Percentiles rank a stretch among this genome's conserved stretches.
phyloP scores from a whole-genome alignment of 2,329 filamentous ascomycete genomes.

The Cladorrhinum sp. region DNA sequence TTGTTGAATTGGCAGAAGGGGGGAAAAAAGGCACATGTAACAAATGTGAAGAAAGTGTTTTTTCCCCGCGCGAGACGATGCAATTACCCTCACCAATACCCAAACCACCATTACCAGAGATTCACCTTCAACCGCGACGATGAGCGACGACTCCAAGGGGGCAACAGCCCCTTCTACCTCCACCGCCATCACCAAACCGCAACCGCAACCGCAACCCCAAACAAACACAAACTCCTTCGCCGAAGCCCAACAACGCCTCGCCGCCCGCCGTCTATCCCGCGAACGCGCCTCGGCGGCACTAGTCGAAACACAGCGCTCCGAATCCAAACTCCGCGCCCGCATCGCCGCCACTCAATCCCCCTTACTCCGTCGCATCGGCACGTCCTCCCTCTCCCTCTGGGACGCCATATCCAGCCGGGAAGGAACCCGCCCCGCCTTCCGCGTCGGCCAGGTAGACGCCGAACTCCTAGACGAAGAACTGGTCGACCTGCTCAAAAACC shows the following conservation, averaged over 20 bases:
- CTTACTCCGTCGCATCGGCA: slow-evolving; percentile 55
- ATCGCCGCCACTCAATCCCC: slow-evolving; percentile 53
- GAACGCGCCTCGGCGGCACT: slow-evolving; percentile 62
- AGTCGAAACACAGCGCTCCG: slow-evolving; percentile 43
- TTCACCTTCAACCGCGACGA: slow-evolving; percentile 8
- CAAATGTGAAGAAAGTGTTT: background rate
- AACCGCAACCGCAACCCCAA: slow-evolving; percentile 10
- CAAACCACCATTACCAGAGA: background rate
- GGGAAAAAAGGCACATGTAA: background rate
- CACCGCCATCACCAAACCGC: slow-evolving; percentile 1
- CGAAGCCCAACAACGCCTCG: slow-evolving; percentile 82
- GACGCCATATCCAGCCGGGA: slow-evolving; percentile 69
- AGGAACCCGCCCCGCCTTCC: slow-evolving; percentile 79
- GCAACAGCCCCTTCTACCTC: background rate
- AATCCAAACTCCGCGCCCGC: slow-evolving; percentile 39
- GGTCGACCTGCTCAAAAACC: slow-evolving; percentile 75
- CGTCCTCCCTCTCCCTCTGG: slow-evolving; percentile 60
- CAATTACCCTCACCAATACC: slow-evolving; percentile 8
- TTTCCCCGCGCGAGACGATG: background rate
- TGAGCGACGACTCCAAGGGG: slow-evolving; percentile 15
- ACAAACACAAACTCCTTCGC: slow-evolving; percentile 57
- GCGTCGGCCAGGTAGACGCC: slow-evolving; percentile 93
- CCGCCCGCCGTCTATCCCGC: slow-evolving; percentile 73
- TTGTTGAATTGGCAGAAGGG: background rate
- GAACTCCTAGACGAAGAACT: slow-evolving; percentile 94